These are phyloP conservation scores for Russula ochroleuca DNA, from an alignment of 768 basidiomycete species.

Conservation along the genomic window DNA sequence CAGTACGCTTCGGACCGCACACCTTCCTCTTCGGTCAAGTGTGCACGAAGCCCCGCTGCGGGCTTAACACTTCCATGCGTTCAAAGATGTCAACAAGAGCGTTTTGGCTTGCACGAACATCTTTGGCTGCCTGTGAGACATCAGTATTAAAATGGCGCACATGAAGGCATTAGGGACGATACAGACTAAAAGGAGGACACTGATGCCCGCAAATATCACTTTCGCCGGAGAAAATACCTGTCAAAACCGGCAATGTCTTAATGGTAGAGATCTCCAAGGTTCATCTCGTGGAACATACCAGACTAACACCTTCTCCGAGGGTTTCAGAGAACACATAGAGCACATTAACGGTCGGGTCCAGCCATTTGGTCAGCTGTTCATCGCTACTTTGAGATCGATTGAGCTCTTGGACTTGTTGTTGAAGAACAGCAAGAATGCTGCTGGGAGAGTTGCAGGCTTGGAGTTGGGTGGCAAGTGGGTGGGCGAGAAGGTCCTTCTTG, in stretches of 20 bases:
- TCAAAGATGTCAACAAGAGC: not conserved
- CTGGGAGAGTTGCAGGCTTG: not conserved
- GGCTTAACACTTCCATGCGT: not conserved
- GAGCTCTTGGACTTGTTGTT: not conserved
- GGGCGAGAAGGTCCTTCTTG: not conserved
- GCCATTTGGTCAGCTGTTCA: not conserved
- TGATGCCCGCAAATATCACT: not conserved
- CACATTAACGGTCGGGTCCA: not conserved
- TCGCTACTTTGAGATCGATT: not conserved
- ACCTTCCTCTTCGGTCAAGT: no score
- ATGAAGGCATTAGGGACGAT: not conserved
- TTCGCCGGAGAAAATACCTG: not conserved
- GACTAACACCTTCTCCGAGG: not conserved
- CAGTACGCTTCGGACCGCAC: no score
- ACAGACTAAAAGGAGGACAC: not conserved
- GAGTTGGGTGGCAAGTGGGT: constrained; percentile 1
- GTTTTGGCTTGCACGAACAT: not conserved
- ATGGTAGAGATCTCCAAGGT: no score
- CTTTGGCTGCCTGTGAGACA: not conserved
- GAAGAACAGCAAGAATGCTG: not conserved
- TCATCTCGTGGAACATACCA: not conserved
- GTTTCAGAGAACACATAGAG: not conserved
- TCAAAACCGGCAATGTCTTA: not conserved
- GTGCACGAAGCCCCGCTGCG: no score
- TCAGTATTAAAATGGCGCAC: not conserved